Conservation (phyloP, 2,329 filamentous ascomycete species). For the Nemania abortiva region DNA sequence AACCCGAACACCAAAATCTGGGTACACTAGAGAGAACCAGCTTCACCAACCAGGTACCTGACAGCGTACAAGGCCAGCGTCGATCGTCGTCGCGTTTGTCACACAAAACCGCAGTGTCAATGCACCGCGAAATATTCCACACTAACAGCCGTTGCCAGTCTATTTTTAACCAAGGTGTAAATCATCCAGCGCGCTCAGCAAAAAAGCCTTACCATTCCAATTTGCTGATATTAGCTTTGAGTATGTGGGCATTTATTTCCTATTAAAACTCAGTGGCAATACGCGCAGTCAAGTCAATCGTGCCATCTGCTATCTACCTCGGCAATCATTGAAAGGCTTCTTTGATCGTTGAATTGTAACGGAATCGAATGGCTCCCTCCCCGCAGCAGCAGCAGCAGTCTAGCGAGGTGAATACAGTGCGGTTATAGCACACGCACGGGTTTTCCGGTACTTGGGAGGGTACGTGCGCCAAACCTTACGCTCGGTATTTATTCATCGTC, state of each 20-base stretch:
- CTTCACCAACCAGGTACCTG: background rate
- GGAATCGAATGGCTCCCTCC: background rate
- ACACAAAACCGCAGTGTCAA: slow-evolving; percentile 27
- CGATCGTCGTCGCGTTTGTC: slow-evolving; percentile 6
- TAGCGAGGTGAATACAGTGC: background rate
- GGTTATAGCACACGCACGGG: background rate
- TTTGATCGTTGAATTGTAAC: slow-evolving; percentile 1
- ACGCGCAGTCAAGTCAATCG: background rate
- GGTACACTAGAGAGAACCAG: background rate
- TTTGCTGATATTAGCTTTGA: background rate
- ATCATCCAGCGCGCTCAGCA: slow-evolving; percentile 7
- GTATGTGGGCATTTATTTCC: no score
- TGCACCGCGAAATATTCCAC: slow-evolving; percentile 15
- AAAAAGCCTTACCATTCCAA: slow-evolving; percentile 2
- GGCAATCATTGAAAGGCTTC: background rate
- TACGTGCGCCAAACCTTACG: slow-evolving; percentile 5
- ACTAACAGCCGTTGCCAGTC: slow-evolving; percentile 32
- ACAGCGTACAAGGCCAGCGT: slow-evolving; percentile 1
- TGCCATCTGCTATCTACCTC: background rate
- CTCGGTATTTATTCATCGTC: slow-evolving; percentile 6
- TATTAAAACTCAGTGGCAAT: background rate
- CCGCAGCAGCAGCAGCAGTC: background rate
- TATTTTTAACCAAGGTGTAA: slow-evolving; percentile 36
- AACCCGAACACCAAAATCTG: background rate
- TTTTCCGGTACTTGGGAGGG: background rate